A percentile compares a stretch with the other conserved stretches of the same genome.
Evolutionary conservation across 805 yeast species (phyloP).

Genomic region (Candida sithepensis): DNA sequence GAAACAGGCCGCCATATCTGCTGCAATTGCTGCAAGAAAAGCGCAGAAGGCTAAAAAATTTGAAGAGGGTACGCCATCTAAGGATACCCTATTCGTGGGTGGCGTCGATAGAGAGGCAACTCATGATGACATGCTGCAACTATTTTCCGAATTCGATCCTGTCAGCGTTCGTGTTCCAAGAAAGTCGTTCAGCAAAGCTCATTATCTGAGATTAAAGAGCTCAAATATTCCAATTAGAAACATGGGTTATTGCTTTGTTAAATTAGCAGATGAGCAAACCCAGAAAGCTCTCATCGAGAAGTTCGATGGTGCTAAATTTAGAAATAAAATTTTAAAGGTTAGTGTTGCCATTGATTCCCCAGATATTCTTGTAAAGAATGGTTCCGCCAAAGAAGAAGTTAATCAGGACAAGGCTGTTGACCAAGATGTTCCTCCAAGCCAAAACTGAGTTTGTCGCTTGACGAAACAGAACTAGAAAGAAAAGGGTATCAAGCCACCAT

Average conservation of each 20-base stretch:
- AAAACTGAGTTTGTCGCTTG: not conserved
- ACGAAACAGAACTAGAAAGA: no score
- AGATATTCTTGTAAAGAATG: slow-evolving; percentile 16
- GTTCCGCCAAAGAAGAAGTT: slow-evolving; percentile 26
- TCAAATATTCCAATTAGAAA: slow-evolving; percentile 46
- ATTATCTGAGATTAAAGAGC: slow-evolving; percentile 41
- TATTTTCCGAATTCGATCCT: slow-evolving; percentile 48
- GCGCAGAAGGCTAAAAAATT: slow-evolving; percentile 26
- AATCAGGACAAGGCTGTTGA: slow-evolving; percentile 2
- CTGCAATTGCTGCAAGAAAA: slow-evolving; percentile 18
- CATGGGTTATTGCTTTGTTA: slow-evolving; percentile 65
- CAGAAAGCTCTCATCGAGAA: slow-evolving; percentile 53
- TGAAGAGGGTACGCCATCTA: slow-evolving; percentile 51
- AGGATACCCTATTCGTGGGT: slow-evolving; percentile 57
- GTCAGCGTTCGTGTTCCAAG: slow-evolving; percentile 59
- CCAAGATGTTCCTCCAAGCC: slow-evolving; percentile 6
- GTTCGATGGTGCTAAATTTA: slow-evolving; percentile 61
- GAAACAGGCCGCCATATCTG: slow-evolving; percentile 6
- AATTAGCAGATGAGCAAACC: slow-evolving; percentile 42
- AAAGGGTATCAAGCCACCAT: no score
- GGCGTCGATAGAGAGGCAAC: slow-evolving; percentile 53
- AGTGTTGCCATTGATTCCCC: slow-evolving; percentile 70
- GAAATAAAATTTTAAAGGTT: slow-evolving; percentile 63
- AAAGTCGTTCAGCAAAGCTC: slow-evolving; percentile 40
- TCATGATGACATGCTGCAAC: slow-evolving; percentile 40